Evolutionary conservation across 2,329 filamentous ascomycete genomes (phyloP).

Genomic region (Ceratocystis alfenasii): DNA sequence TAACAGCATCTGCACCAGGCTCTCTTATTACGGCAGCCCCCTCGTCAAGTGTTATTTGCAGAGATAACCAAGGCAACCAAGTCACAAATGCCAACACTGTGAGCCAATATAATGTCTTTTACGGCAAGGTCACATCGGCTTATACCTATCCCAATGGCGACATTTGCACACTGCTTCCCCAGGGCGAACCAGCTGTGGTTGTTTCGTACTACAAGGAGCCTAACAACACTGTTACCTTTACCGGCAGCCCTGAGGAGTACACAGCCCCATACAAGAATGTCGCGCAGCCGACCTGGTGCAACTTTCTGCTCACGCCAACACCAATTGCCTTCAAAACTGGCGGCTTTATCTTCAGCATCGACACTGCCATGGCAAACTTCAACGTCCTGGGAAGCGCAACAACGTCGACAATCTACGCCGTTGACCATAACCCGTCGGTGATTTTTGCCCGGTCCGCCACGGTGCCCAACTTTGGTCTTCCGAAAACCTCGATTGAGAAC

Average conservation of each 20-base stretch:
- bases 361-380: constrained; percentile 11
- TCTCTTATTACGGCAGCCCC: constrained; percentile 13
- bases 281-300: constrained; percentile 32
- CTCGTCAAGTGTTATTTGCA: constrained; percentile 16
- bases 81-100: background rate
- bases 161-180: constrained; percentile 29
- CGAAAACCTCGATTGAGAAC: background rate
- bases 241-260: constrained; percentile 36
- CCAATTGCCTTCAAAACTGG: constrained; percentile 19
- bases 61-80: background rate
- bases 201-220: constrained; percentile 37
- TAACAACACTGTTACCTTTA: constrained; percentile 36
- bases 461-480: constrained; percentile 32
- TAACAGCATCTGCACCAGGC: constrained; percentile 12
- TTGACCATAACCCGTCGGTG: constrained; percentile 44
- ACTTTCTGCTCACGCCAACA: constrained; percentile 21
- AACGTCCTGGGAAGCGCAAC: constrained; percentile 23
- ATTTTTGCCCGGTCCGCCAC: constrained; percentile 31
- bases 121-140: constrained; percentile 3
- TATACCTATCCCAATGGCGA: constrained; percentile 19
- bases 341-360: constrained; percentile 19
- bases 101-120: constrained; percentile 15
- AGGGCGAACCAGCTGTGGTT: constrained; percentile 29
- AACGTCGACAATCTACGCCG: constrained; percentile 38
- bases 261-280: constrained; percentile 36